Conservation (phyloP, 345 rosid genomes). For the Salix dunnii region DNA sequence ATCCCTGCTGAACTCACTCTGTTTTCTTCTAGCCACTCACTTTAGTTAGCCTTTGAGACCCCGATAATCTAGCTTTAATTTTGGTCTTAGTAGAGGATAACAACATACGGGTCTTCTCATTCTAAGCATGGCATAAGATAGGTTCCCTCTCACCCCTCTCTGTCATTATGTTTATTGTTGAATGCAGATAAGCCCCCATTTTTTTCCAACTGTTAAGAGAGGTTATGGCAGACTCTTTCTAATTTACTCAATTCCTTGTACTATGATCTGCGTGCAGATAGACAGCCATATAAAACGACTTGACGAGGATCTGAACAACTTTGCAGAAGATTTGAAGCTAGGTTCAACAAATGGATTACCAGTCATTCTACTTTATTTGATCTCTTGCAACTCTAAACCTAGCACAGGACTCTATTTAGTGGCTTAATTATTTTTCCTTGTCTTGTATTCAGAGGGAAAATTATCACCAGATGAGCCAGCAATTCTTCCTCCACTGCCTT, state of each 20-base stretch:
- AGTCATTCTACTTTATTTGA: neutral
- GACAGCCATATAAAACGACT: slow-evolving; percentile 92
- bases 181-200: too few relatives aligned
- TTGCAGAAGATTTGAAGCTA: slow-evolving; percentile 90
- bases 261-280: slow-evolving; percentile 38
- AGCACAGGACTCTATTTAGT: neutral
- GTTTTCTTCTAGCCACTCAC: neutral
- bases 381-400: neutral
- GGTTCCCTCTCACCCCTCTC: neutral
- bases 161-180: neutral
- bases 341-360: slow-evolving; percentile 39
- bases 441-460: slow-evolving; percentile 69
- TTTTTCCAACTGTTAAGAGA: neutral
- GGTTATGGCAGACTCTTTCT: neutral
- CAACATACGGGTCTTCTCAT: neutral
- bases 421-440: slow-evolving; percentile 7
- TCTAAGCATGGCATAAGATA: neutral
- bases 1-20: neutral
- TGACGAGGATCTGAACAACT: slow-evolving; percentile 87
- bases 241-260: neutral
- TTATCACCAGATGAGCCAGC: slow-evolving; percentile 83
- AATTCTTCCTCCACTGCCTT: slow-evolving; percentile 76
- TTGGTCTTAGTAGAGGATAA: neutral
- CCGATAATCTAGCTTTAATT: neutral
- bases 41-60: neutral